Percentiles rank a stretch among this genome's conserved stretches.
Conservation (phyloP, 2,329 filamentous ascomycete genomes). For the Cercospora sp. region DNA sequence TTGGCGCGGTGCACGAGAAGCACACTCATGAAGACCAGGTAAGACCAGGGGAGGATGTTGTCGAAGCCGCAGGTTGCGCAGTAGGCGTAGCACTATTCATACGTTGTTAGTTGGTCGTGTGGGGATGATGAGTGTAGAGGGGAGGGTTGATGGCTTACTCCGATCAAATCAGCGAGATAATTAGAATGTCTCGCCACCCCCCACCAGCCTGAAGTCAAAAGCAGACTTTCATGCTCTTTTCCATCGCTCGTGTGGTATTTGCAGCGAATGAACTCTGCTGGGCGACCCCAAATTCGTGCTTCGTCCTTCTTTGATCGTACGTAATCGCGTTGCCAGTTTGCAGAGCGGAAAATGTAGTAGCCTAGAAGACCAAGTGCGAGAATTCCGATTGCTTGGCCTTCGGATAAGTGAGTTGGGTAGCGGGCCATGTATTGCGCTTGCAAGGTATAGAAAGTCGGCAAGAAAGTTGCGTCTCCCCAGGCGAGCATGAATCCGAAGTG, state of each 20-base stretch:
- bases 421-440: conserved; percentile 28
- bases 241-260: conserved; percentile 25
- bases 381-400: conserved; percentile 16
- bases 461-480: conserved; percentile 28
- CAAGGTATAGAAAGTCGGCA: conserved; percentile 28
- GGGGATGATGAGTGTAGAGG: too few relatives aligned
- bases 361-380: conserved; percentile 19
- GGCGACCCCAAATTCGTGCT: conserved; percentile 23
- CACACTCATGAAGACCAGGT: conserved; percentile 26
- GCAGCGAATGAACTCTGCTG: conserved; percentile 25
- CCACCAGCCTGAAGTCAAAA: conserved; percentile 28
- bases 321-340: conserved; percentile 25
- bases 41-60: conserved; percentile 25
- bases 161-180: conserved; percentile 27
- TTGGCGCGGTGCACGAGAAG: conserved; percentile 19
- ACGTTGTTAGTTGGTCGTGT: not conserved
- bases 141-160: too few relatives aligned
- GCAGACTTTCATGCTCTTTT: conserved; percentile 22
- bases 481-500: conserved; percentile 31
- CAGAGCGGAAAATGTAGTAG: conserved; percentile 25
- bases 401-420: conserved; percentile 24
- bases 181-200: conserved; percentile 27
- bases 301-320: conserved; percentile 22
- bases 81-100: conserved; percentile 21
- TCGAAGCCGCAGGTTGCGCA: conserved; percentile 27